Evolutionary conservation across 1,284 basidiomycete species (phyloP), one percentile per base, ranked within the genome.

Genomic region (Leccinum subrobustum): DNA sequence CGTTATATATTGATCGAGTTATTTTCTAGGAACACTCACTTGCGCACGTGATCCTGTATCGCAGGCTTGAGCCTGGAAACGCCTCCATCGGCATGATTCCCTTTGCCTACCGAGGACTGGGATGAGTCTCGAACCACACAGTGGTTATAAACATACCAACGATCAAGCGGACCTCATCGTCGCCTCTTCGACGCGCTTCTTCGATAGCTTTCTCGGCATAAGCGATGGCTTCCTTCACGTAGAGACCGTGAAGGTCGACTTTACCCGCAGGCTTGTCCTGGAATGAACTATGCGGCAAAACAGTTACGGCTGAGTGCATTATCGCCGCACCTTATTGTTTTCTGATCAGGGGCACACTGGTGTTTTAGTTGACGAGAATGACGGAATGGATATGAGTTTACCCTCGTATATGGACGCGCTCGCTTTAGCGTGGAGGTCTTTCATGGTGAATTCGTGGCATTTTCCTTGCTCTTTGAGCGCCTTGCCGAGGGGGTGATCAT

Each of bases 61-160:
- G 95, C 95, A 11, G 96, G 96, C 72, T 91, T 95, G 72, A 98
- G 85, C 74, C 95, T 95, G 8, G 93, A 85, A 18, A 87, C 79
- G 57, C 92, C 88, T 33, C 86, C 83, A 53, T 83, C 78, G 27
- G 93, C 95, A 75, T 98, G 96, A 20, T 92, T 80, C 11, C 96
- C 96, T 76, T 93, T 91, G 11, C 87, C 86, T 79, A 18, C 52
- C 29, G 44, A 54, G 59, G 58, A 60, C 37, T 54, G 42, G 27
- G 57, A 33, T 14, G 7, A 29, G 39, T n/a, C 31, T 16, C 33
- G 44, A 53, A 4, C 29, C 9, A 25, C 0, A 29, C 23, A 55
- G 44, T 47, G 42, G 54, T 42, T 18, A 64, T 44, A 18, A 3
- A 78, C 87, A 59, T 63, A 88, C 90, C 95, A 52, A 96, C 94